A percentile compares a stretch with the other conserved stretches of the same genome.
These are phyloP conservation scores for Pulveroboletus sp. DNA, from an alignment of 768 basidiomycete genomes.

Conservation along the genomic window DNA sequence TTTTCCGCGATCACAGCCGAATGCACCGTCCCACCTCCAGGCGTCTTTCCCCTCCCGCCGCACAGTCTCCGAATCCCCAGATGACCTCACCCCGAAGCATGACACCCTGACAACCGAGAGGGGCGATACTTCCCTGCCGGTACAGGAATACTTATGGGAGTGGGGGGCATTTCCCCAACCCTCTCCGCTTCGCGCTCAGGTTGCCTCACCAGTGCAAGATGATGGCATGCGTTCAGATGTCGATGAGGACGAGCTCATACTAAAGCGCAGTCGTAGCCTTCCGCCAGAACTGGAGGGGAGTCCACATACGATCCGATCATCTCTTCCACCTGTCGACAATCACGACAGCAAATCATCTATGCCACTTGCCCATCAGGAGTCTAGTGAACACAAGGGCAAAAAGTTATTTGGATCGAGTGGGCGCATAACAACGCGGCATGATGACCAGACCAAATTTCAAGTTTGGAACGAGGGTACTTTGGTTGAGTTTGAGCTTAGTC, in stretches of 20 bases:
- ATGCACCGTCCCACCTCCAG: constrained; percentile 20
- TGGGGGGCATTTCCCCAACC: constrained; percentile 88
- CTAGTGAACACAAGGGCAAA: constrained; percentile 1
- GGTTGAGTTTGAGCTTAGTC: constrained; percentile 70
- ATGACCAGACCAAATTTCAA: constrained; percentile 59
- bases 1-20: constrained; percentile 21
- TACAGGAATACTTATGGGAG: constrained; percentile 86
- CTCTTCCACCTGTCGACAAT: constrained; percentile 19
- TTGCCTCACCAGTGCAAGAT: constrained; percentile 23
- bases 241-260: constrained; percentile 20
- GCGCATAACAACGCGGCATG: constrained; percentile 50
- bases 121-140: constrained; percentile 16
- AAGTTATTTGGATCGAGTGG: constrained; percentile 47
- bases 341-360: constrained; percentile 19
- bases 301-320: constrained; percentile 26
- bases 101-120: constrained; percentile 6
- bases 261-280: constrained; percentile 51
- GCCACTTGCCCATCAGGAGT: not conserved
- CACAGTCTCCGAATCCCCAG: constrained; percentile 60
- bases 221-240: constrained; percentile 9
- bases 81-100: constrained; percentile 33
- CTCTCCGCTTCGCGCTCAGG: constrained; percentile 57
- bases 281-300: constrained; percentile 49
- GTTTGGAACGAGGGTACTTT: constrained; percentile 56
- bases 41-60: constrained; percentile 40